phyloP scores from a whole-genome alignment of 2,329 filamentous ascomycete species.

The Talaromyces verruculosus region DNA sequence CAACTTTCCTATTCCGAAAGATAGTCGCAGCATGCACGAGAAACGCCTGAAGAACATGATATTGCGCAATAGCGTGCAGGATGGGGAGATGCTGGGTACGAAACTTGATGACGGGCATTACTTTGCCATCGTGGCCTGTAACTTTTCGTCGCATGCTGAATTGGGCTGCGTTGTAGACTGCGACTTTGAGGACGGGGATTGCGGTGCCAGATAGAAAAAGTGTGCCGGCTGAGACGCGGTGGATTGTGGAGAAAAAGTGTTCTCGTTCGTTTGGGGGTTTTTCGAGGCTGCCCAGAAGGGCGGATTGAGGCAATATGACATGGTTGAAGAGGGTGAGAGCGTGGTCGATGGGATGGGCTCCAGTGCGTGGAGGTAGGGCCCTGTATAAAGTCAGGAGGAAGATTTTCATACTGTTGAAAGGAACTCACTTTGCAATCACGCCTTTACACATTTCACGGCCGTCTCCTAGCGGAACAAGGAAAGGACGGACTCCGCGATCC shows the following conservation, averaged over 20 bases:
- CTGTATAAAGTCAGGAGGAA: not conserved
- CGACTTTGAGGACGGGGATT: constrained; percentile 26
- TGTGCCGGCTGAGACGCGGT: constrained; percentile 25
- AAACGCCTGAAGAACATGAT: constrained; percentile 25
- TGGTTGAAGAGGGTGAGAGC: constrained; percentile 38
- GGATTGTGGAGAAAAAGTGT: constrained; percentile 30
- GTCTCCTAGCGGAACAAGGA: constrained; percentile 34
- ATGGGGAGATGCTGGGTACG: constrained; percentile 31
- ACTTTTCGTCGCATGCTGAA: constrained; percentile 26
- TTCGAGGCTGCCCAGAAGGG: constrained; percentile 31
- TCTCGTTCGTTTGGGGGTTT: constrained; percentile 25
- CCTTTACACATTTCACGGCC: constrained; percentile 31
- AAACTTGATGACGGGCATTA: constrained; percentile 26
- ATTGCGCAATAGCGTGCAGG: constrained; percentile 26
- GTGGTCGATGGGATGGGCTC: constrained; percentile 34
- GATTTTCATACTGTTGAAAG: not conserved
- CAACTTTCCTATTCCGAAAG: not conserved
- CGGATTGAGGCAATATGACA: constrained; percentile 28
- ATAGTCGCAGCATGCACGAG: constrained; percentile 5
- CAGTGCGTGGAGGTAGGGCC: constrained; percentile 28
- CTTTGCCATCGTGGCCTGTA: constrained; percentile 18
- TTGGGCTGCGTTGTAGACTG: constrained; percentile 25
- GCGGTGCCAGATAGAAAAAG: constrained; percentile 22
- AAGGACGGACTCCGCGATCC: constrained; percentile 32
- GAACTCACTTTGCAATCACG: constrained; percentile 27